Conservation (phyloP, 768 basidiomycete species). For the Mycena crocata region DNA sequence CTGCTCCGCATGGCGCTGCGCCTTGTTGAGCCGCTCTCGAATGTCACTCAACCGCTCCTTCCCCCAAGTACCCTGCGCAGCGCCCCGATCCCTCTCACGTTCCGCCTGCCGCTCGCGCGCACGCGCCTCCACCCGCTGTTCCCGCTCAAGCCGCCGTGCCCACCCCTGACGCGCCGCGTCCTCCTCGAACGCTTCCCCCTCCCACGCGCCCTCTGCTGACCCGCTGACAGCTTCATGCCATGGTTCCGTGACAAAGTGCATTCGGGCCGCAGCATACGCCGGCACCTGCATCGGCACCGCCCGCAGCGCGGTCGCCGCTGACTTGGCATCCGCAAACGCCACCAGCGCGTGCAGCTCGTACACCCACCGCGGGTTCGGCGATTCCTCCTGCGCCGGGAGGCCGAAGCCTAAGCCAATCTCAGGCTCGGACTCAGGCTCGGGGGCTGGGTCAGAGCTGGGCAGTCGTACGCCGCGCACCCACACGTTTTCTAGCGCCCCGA, state of each 20-base stretch:
- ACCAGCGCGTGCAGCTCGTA: slow-evolving; percentile 27
- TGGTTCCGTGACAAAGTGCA: slow-evolving; percentile 9
- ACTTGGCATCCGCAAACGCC: slow-evolving; percentile 6
- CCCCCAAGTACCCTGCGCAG: slow-evolving; percentile 22
- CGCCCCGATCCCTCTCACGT: slow-evolving; percentile 18
- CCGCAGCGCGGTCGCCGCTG: slow-evolving; percentile 5
- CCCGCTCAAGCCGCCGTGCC: slow-evolving; percentile 8
- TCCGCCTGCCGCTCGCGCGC: slow-evolving; percentile 17
- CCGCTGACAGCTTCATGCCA: slow-evolving; percentile 9
- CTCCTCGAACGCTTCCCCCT: not conserved
- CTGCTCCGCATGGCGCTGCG: not conserved
- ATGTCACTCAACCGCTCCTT: slow-evolving; percentile 19
- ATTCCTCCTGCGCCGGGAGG: not conserved
- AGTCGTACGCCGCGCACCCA: slow-evolving; percentile 16
- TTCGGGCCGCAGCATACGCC: not conserved
- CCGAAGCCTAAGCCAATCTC: not conserved
- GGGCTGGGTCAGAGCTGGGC: not conserved
- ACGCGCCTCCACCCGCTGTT: not conserved
- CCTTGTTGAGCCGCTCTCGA: slow-evolving; percentile 12
- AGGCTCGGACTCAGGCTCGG: not conserved
- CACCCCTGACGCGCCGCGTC: slow-evolving; percentile 13
- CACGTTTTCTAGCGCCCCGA: slow-evolving; percentile 26
- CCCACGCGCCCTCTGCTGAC: not conserved
- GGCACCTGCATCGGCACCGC: slow-evolving; percentile 9
- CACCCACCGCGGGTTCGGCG: not conserved